Conservation (phyloP, 1,284 basidiomycete species). For the Lignosus rhinocerotis region DNA sequence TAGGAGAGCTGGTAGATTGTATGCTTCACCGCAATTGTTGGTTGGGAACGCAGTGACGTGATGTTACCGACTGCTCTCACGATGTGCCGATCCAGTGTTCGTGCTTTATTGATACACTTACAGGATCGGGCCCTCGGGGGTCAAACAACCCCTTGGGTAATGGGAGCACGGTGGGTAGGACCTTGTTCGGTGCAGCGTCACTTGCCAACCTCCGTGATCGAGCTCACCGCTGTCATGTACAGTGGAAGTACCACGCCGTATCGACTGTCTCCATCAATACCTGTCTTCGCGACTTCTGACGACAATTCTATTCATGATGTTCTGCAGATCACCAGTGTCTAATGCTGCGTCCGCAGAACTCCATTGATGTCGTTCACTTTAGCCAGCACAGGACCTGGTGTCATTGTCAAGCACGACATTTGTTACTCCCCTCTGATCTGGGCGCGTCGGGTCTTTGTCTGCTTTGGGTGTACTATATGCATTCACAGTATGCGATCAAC, state of each 20-base stretch:
- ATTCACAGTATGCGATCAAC: constrained; percentile 1
- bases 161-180: not conserved
- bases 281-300: constrained; percentile 4
- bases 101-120: not conserved
- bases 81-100: constrained; percentile 3
- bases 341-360: not conserved
- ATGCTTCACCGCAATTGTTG: constrained; percentile 1
- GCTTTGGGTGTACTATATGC: not conserved
- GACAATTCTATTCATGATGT: constrained; percentile 6
- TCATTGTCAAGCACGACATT: not conserved
- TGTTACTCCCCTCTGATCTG: not conserved
- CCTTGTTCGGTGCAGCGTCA: not conserved
- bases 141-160: not conserved
- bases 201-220: constrained; percentile 6
- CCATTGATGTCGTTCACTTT: not conserved
- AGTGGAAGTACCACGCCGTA: not conserved
- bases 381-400: not conserved
- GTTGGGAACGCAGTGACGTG: too few relatives aligned
- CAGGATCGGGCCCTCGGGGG: too few relatives aligned
- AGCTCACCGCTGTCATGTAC: not conserved
- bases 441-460: not conserved
- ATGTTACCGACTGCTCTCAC: too few relatives aligned
- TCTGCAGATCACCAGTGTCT: constrained; percentile 17
- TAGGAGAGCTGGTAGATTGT: not conserved
- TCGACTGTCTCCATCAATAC: constrained; percentile 9